Evolutionary conservation across 176 grass and related monocot species (phyloP), one percentile per base, ranked within the genome.

Genomic region (bread wheat (Triticum aestivum)): DNA sequence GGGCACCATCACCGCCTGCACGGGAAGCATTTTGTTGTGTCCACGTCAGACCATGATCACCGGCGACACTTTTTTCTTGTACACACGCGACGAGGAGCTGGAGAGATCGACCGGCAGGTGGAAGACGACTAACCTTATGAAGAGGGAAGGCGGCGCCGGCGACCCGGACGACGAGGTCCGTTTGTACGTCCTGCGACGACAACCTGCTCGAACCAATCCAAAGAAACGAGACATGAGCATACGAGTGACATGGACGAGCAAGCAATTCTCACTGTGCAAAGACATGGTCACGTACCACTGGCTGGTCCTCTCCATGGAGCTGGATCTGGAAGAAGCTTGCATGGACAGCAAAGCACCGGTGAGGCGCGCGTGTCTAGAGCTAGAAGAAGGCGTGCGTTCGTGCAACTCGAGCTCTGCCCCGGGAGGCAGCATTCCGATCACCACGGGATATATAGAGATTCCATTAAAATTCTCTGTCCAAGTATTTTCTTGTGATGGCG

Each of bases 1-100:
- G n/a, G 90, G 83, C 63, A 92, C 88, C 86, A 98, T 89, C 79
- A 91, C 85, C 21, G 93, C 87, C 93, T 98, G 82, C 14, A 38
- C 5, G 5, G 39, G 24, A 56, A 66, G 35, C 39, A 4, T 38
- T 11, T 11, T 34, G 9, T 24, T 17, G 1, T 26, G 59, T 38
- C 32, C 7, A 49, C 21, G 73, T 88, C 8, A 83, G 75, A 13
- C 34, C 11, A 66, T 51, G 26, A 58, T 67, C 15, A 56, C 52
- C 63, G 5, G 68, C 37, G 35, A 61, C 73, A 51, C 9, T 5
- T 45, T 44, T 73, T n/a, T 68, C 65, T 34, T 14, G 38, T 13
- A 65, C 29, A 65, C 14, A 9, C 10, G 15, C 0, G 51, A 54
- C 0, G 51, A 52, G 63, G 10, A 65, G 30, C 3, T 35, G 45